A percentile compares a stretch with the other conserved stretches of the same genome.
Conservation (phyloP, 2,329 filamentous ascomycete species). For the Zasmidium cellare region DNA sequence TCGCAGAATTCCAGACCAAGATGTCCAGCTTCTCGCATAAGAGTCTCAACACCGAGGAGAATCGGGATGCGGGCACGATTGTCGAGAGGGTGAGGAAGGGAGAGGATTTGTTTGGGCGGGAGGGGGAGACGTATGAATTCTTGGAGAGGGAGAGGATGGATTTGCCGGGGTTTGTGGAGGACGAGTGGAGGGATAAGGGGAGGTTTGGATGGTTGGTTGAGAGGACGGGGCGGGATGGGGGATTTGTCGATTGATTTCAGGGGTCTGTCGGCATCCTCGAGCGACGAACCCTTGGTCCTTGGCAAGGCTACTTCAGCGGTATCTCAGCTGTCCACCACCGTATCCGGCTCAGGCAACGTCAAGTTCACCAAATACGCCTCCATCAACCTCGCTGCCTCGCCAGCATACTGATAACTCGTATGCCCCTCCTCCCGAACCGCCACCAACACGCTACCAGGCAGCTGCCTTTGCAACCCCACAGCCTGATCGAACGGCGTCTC, state of each 20-base stretch:
- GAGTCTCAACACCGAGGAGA: slow-evolving; percentile 54
- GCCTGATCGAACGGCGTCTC: no score
- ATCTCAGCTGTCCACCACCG: no score
- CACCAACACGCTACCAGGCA: no score
- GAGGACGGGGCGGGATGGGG: slow-evolving; percentile 40
- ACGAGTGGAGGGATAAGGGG: slow-evolving; percentile 21
- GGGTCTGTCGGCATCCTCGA: no score
- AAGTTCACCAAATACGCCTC: no score
- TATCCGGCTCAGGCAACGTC: no score
- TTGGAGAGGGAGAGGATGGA: slow-evolving; percentile 51
- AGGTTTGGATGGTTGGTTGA: slow-evolving; percentile 42
- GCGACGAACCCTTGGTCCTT: no score
- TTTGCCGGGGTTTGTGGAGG: slow-evolving; percentile 49
- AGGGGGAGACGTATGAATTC: slow-evolving; percentile 47
- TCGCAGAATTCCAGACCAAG: slow-evolving; percentile 57
- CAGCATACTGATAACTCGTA: no score
- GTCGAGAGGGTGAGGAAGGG: slow-evolving; percentile 54
- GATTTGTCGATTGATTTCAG: slow-evolving; percentile 36
- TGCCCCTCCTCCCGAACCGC: no score
- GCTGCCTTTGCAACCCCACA: no score
- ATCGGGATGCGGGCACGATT: slow-evolving; percentile 51
- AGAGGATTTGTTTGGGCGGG: slow-evolving; percentile 57
- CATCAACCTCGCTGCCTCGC: no score
- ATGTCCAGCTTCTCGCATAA: slow-evolving; percentile 58
- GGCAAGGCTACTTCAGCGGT: no score